Evolutionary conservation across 306 rosid genomes (phyloP).

Genomic region (Rubus parviflorus): DNA sequence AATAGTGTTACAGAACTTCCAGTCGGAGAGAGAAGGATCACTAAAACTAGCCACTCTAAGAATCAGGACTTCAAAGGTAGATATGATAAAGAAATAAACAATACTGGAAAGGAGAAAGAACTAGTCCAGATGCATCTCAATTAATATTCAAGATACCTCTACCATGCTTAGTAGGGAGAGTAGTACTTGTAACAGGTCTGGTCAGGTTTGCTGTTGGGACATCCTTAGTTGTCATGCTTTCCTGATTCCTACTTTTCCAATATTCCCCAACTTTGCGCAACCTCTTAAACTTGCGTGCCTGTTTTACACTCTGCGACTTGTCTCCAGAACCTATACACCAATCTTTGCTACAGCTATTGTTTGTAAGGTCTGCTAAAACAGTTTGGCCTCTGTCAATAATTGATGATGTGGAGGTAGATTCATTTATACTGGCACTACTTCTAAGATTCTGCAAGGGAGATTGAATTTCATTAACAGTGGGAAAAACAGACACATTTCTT

Average conservation of each 20-base stretch:
- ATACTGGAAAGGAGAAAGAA: neutral
- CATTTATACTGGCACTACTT: constrained; percentile 40
- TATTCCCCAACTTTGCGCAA: constrained; percentile 62
- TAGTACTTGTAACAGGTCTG: constrained; percentile 32
- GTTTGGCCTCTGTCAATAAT: constrained; percentile 37
- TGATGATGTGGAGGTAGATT: constrained; percentile 45
- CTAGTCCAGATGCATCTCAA: neutral
- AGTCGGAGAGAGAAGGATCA: neutral
- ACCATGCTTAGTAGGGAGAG: constrained; percentile 29
- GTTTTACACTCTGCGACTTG: constrained; percentile 50
- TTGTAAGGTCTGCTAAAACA: constrained; percentile 38
- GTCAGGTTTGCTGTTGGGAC: constrained; percentile 31
- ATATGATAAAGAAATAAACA: neutral
- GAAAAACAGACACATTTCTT: constrained; percentile 39
- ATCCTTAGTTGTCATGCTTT: constrained; percentile 27
- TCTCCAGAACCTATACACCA: constrained; percentile 56
- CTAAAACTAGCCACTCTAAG: neutral
- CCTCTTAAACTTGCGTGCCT: constrained; percentile 60
- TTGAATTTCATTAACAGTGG: constrained; percentile 40
- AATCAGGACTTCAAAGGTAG: constrained; percentile 4
- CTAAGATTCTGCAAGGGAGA: constrained; percentile 48
- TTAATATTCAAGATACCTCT: constrained; percentile 48
- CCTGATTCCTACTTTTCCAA: constrained; percentile 37
- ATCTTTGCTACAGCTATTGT: constrained; percentile 58
- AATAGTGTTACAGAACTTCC: neutral